Evolutionary conservation across 2,329 filamentous ascomycete species (phyloP).

Genomic region (Beauveria pseudobassiana): DNA sequence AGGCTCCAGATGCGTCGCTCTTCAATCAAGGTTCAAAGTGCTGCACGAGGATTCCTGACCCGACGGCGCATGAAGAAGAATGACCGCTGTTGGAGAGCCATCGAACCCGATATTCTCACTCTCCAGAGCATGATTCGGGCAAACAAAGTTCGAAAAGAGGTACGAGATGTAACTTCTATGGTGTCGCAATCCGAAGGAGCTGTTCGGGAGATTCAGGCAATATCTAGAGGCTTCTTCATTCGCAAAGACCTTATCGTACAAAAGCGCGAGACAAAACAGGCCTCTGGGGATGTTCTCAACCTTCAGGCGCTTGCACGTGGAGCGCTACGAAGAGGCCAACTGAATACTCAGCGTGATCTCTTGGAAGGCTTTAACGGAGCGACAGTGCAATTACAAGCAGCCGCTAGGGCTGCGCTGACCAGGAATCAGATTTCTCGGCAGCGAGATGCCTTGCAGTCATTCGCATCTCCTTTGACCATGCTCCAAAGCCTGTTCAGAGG

Average conservation of each 20-base stretch:
- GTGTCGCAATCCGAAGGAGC: conserved; percentile 56
- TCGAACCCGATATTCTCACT: conserved; percentile 64
- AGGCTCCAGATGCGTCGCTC: conserved; percentile 76
- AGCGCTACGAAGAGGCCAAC: conserved; percentile 51
- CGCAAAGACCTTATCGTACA: conserved; percentile 50
- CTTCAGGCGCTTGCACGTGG: conserved; percentile 64
- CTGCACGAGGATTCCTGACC: conserved; percentile 66
- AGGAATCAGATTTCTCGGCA: conserved; percentile 46
- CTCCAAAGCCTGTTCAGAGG: conserved; percentile 38
- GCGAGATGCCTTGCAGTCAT: conserved; percentile 42
- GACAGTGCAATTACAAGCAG: conserved; percentile 56
- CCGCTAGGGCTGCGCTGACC: conserved; percentile 54
- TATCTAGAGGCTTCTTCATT: conserved; percentile 59
- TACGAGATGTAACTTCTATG: conserved; percentile 48
- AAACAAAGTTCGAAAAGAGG: conserved; percentile 53
- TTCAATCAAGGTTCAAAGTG: conserved; percentile 71
- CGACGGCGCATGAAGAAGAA: conserved; percentile 55
- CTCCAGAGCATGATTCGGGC: conserved; percentile 77
- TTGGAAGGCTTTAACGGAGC: conserved; percentile 44
- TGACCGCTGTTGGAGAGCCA: conserved; percentile 60
- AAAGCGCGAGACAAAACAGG: conserved; percentile 46
- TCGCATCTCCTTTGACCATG: conserved; percentile 41
- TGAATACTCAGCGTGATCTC: conserved; percentile 44
- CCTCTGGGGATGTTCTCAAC: conserved; percentile 43
- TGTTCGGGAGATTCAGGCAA: conserved; percentile 57